These are phyloP conservation scores for Elongisporangium undulatum DNA, from an alignment of 352 stramenopile species.

Conservation along the genomic window DNA sequence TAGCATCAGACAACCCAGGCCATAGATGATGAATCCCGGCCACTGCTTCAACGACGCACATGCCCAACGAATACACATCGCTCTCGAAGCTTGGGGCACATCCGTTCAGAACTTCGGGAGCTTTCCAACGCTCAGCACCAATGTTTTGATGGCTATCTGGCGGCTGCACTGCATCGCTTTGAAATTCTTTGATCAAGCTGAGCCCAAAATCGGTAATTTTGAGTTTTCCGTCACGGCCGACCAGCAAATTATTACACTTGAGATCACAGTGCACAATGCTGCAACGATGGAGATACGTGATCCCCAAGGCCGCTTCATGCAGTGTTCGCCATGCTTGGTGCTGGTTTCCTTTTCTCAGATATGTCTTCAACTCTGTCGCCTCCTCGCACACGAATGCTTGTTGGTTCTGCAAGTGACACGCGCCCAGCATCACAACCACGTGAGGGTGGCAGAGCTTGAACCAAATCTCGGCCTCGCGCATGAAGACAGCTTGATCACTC, in stretches of 20 bases:
- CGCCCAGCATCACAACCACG: conserved; percentile 15
- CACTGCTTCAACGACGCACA: conserved; percentile 40
- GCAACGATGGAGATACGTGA: conserved; percentile 33
- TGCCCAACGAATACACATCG: conserved; percentile 46
- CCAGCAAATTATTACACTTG: conserved; percentile 70
- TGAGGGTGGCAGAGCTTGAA: conserved; percentile 13
- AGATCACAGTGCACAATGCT: conserved; percentile 27
- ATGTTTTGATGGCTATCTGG: neutral
- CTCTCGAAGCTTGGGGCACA: conserved; percentile 14
- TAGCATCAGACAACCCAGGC: too few relatives aligned
- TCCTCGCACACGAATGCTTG: conserved; percentile 10
- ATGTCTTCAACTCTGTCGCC: too few relatives aligned
- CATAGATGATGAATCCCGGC: neutral
- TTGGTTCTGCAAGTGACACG: conserved; percentile 8
- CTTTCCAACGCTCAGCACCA: conserved; percentile 14
- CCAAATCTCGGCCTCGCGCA: conserved; percentile 17
- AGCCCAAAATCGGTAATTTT: conserved; percentile 31
- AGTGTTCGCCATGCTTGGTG: conserved; percentile 23
- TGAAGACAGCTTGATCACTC: neutral
- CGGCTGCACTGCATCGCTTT: too few relatives aligned
- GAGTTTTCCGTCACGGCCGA: conserved; percentile 14
- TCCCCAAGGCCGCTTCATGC: conserved; percentile 20
- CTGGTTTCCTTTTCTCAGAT: neutral
- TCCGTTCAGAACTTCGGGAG: conserved; percentile 21
- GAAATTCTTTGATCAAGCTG: neutral